A percentile compares a stretch with the other conserved stretches of the same genome.
Conservation (phyloP, 1,284 basidiomycete species). For the Wallemia ichthyophaga region DNA sequence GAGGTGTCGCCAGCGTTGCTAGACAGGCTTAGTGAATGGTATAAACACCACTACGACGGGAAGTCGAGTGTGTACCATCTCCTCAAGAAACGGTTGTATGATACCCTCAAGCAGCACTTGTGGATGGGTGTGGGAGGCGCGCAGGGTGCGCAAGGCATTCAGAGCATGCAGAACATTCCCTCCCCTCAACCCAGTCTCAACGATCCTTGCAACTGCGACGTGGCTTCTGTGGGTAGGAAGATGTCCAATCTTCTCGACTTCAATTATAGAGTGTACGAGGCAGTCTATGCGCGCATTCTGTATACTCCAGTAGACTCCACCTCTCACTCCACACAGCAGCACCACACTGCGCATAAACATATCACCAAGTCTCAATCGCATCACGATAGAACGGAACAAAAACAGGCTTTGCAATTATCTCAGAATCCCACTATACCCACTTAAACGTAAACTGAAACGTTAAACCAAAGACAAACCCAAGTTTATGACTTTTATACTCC, state of each 20-base stretch:
- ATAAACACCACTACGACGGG: background rate
- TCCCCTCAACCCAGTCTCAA: background rate
- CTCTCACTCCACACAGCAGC: background rate
- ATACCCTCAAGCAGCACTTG: background rate
- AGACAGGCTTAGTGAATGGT: background rate
- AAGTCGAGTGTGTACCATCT: background rate
- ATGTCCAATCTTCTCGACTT: background rate
- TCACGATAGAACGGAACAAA: background rate
- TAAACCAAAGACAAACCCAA: no score
- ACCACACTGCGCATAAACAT: background rate
- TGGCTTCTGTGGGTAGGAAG: background rate
- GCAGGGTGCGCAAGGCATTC: no score
- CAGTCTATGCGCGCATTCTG: background rate
- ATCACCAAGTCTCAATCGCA: background rate
- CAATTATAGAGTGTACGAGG: background rate
- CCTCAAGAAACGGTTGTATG: background rate
- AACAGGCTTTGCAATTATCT: no score
- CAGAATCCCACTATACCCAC: no score
- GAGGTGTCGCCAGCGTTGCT: background rate
- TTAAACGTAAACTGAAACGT: no score
- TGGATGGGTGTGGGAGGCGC: no score
- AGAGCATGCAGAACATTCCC: no score
- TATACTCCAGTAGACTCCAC: background rate
- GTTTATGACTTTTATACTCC: no score
- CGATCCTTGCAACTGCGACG: background rate